Base-by-base conservation (phyloP, 2,329 filamentous ascomycete genomes). In the Penicillium janthinellum region DNA sequence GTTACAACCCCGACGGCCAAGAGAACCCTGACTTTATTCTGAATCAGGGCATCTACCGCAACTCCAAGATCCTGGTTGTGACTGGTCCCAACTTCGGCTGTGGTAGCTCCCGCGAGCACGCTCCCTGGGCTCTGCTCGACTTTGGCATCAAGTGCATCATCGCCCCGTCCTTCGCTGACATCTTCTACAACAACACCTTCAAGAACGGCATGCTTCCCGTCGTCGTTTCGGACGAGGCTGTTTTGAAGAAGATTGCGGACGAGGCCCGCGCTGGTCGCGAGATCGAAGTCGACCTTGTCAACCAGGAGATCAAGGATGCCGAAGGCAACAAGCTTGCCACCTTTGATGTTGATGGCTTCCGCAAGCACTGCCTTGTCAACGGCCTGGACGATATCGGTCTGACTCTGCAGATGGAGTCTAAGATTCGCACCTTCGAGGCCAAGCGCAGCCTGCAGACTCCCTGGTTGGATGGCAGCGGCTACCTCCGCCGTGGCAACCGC, bases 151-250 rank as follows among this genome's bases (percentile, higher is more conserved):
- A 90, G 74, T 94, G 90, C 75, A 84, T 98, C 71, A 96, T 98
- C 68, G 95, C 94, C 0, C 91, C 92, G 1, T 93, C 90, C 1
- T 91, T 86, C 67, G 90, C 90, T 59, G 92, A 96, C 73, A 99
- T 99, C 77, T 97, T 97, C 87, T 96, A 94, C 86, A 97, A 96
- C 86, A 99, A 99, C 83, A 95, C 90, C n/a, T 98, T 97, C 86
- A 98, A 99, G 85, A 99, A 99, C 82, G 94, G 94, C 81, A 98
- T 98, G 95, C 83, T 98, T 64, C 93, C 94, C 50, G 87, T 98
- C 62, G 79, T 84, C 60, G 90, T 98, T 73, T 80, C 84, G 35
- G 87, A 94, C 75, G 78, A 86, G 65, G 81, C 79, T 1, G 83
- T 85, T 35, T 81, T 97, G 4, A 83, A 90, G 45, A 83, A 83